phyloP scores from a whole-genome alignment of 352 stramenopile species.

The Pythium aphanidermatum region DNA sequence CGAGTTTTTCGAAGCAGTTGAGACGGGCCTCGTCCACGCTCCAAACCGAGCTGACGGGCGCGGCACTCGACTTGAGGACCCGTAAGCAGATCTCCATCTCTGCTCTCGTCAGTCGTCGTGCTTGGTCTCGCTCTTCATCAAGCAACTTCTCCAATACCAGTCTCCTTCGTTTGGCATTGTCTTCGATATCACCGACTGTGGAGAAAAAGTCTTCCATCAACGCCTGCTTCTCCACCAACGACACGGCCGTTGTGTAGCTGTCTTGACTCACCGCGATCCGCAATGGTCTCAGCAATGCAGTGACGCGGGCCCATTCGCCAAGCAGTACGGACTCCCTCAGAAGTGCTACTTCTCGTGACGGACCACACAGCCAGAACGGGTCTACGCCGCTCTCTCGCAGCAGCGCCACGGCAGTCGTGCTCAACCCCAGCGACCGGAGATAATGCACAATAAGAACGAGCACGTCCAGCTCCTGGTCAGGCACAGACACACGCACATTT shows the following conservation, averaged over 20 bases:
- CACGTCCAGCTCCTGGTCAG: slow-evolving; percentile 20
- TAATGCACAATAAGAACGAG: slow-evolving; percentile 52
- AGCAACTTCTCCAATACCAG: no score
- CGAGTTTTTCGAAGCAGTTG: slow-evolving; percentile 36
- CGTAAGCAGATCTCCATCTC: slow-evolving; percentile 13
- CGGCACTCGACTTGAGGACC: slow-evolving; percentile 2
- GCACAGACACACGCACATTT: slow-evolving; percentile 3
- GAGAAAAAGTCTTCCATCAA: slow-evolving; percentile 26
- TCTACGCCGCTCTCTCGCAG: slow-evolving; percentile 52
- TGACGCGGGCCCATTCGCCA: slow-evolving; percentile 32
- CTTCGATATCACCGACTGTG: no score
- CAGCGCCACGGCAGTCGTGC: slow-evolving; percentile 33
- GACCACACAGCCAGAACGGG: slow-evolving; percentile 46
- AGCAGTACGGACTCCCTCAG: slow-evolving; percentile 51
- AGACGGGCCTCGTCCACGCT: slow-evolving; percentile 31
- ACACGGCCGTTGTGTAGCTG: slow-evolving; percentile 13
- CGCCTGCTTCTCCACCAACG: slow-evolving; percentile 32
- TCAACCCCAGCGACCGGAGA: slow-evolving; percentile 32
- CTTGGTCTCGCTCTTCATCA: neutral
- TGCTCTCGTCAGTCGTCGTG: neutral
- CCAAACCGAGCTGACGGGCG: slow-evolving; percentile 1
- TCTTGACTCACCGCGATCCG: slow-evolving; percentile 4
- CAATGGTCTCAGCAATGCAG: slow-evolving; percentile 36
- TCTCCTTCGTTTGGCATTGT: no score
- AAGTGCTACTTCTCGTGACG: slow-evolving; percentile 33